A percentile compares a stretch with the other conserved stretches of the same genome.
These are phyloP conservation scores for Candida arabinofermentans DNA, from an alignment of 805 yeast species.

Conservation along the genomic window DNA sequence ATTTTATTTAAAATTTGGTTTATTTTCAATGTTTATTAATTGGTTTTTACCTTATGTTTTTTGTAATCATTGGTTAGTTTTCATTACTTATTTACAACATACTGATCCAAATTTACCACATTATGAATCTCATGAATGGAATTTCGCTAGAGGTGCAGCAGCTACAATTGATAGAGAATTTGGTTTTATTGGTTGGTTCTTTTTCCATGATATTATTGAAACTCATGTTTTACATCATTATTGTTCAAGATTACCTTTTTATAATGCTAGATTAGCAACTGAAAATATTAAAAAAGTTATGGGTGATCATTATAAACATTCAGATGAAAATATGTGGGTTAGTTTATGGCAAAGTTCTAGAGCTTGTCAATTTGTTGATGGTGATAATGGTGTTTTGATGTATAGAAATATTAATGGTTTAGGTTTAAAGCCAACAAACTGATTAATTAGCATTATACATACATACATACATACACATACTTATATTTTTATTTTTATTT, in stretches of 20 bases:
- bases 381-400: constrained; percentile 68
- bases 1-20: constrained; percentile 61
- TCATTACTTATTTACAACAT: constrained; percentile 82
- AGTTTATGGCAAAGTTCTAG: constrained; percentile 61
- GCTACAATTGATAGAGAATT: constrained; percentile 83
- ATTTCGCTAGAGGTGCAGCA: constrained; percentile 85
- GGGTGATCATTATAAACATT: constrained; percentile 73
- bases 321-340: constrained; percentile 70
- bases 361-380: constrained; percentile 70
- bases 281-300: constrained; percentile 76
- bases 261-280: constrained; percentile 77
- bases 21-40: constrained; percentile 56
- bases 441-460: too few species aligned
- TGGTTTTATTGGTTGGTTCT: constrained; percentile 71
- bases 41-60: constrained; percentile 75
- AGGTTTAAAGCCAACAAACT: constrained; percentile 36
- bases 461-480: too few species aligned
- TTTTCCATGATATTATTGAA: constrained; percentile 87
- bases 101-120: constrained; percentile 78
- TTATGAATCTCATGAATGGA: constrained; percentile 74
- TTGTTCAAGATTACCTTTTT: constrained; percentile 80
- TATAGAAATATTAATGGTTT: constrained; percentile 65
- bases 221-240: constrained; percentile 88
- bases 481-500: too few species aligned
- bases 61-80: constrained; percentile 88